Conservation (phyloP, 192 early-diverging fungal species). For the Cetraspora pellucida region DNA sequence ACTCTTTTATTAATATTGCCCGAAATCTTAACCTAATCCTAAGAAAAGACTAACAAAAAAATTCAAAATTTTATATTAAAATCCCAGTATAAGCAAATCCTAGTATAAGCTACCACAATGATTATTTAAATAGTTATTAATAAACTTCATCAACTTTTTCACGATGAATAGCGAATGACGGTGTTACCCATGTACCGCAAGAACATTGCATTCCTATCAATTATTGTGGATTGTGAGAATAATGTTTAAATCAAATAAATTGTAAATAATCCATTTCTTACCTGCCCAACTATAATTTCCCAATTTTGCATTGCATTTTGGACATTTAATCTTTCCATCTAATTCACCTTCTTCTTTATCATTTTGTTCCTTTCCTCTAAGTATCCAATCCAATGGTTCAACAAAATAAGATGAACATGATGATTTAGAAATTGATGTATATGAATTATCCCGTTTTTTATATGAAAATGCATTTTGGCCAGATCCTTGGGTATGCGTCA, state of each 20-base stretch:
- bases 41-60: too few relatives aligned
- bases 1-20: too few relatives aligned
- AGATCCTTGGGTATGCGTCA: conserved; percentile 68
- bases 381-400: conserved; percentile 85
- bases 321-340: conserved; percentile 74
- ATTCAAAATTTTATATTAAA: too few relatives aligned
- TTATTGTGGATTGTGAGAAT: background rate
- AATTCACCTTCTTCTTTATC: conserved; percentile 36
- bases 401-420: conserved; percentile 78
- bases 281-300: conserved; percentile 83
- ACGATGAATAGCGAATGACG: conserved; percentile 76
- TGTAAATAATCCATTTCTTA: conserved; percentile 10
- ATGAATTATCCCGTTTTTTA: conserved; percentile 63
- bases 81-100: too few relatives aligned
- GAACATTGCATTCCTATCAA: conserved; percentile 62
- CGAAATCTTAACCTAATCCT: too few relatives aligned
- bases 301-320: conserved; percentile 78
- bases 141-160: conserved; percentile 69
- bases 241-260: background rate
- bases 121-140: background rate
- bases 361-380: conserved; percentile 53
- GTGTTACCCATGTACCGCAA: conserved; percentile 81
- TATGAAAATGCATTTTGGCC: conserved; percentile 76
- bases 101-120: too few relatives aligned
- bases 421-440: background rate